Conservation (phyloP, 306 rosid genomes). For the Cucurbita moschata region DNA sequence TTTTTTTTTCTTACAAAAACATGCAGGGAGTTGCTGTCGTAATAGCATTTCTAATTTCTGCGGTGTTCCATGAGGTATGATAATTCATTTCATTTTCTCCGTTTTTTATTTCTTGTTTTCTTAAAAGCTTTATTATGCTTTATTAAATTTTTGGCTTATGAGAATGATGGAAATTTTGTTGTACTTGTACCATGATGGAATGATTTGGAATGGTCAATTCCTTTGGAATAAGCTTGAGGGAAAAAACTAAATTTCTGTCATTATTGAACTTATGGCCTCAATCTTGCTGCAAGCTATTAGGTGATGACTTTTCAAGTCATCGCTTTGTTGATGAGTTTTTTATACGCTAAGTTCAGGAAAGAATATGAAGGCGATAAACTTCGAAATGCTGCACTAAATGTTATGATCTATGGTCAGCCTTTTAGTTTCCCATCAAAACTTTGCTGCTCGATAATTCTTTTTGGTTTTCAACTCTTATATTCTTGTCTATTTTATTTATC, state of each 20-base stretch:
- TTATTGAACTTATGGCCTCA: background rate
- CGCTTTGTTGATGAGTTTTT: too few relatives aligned
- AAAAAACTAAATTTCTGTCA: too few relatives aligned
- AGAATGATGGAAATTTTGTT: background rate
- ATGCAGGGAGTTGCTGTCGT: constrained; percentile 58
- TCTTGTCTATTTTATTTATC: too few relatives aligned
- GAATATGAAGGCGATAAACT: background rate
- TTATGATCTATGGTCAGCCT: background rate
- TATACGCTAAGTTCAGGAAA: background rate
- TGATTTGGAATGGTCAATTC: background rate
- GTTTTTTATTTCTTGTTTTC: background rate
- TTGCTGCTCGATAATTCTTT: background rate
- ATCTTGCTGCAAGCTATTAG: background rate
- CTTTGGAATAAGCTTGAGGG: background rate
- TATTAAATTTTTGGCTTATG: background rate
- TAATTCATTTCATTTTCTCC: background rate
- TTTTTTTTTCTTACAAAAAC: background rate
- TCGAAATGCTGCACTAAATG: background rate
- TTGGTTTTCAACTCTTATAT: too few relatives aligned
- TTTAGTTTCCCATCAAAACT: background rate
- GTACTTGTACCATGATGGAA: background rate
- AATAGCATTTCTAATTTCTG: constrained; percentile 72
- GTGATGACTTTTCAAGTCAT: background rate
- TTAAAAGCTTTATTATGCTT: background rate
- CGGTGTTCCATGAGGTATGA: constrained; percentile 83